These are phyloP conservation scores for Pythium scleroteichum DNA, from an alignment of 352 stramenopile genomes.

Conservation along the genomic window DNA sequence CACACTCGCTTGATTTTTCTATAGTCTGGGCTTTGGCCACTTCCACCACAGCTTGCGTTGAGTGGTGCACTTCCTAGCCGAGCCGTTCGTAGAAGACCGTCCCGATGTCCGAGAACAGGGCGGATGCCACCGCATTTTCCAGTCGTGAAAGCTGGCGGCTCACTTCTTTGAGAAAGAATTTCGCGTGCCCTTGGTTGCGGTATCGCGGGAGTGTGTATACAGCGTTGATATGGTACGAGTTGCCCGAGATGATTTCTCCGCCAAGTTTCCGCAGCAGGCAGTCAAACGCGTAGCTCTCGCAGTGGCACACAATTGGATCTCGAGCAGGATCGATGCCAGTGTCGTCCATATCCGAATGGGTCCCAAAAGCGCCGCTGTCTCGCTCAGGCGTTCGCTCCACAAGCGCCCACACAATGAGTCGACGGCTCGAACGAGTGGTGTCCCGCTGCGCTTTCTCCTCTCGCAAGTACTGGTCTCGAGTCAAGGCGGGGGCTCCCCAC, in stretches of 20 bases:
- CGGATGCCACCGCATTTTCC: slow-evolving; percentile 39
- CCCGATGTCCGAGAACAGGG: slow-evolving; percentile 70
- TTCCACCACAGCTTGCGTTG: slow-evolving; percentile 43
- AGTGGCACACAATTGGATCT: slow-evolving; percentile 47
- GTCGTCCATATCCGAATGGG: slow-evolving; percentile 22
- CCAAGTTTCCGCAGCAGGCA: slow-evolving; percentile 39
- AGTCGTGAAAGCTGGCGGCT: slow-evolving; percentile 34
- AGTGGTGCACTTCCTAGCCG: slow-evolving; percentile 53
- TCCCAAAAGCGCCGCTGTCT: neutral
- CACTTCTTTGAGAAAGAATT: slow-evolving; percentile 47
- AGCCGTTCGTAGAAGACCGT: slow-evolving; percentile 60
- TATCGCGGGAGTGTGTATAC: slow-evolving; percentile 59
- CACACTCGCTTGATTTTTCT: no score
- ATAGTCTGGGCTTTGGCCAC: neutral
- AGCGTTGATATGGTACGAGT: slow-evolving; percentile 60
- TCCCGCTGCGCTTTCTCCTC: slow-evolving; percentile 49
- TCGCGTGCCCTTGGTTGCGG: slow-evolving; percentile 49
- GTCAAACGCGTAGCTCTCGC: slow-evolving; percentile 62
- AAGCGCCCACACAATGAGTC: slow-evolving; percentile 63
- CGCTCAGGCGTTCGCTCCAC: slow-evolving; percentile 26
- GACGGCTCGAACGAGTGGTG: slow-evolving; percentile 42
- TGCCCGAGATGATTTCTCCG: slow-evolving; percentile 40
- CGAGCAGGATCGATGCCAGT: slow-evolving; percentile 22
- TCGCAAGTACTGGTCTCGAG: slow-evolving; percentile 44
- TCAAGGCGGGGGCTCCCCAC: slow-evolving; percentile 31